Percentiles rank a stretch among this genome's conserved stretches.
Conservation (phyloP, 352 stramenopile genomes). For the Phytophthora fragariaefolia region DNA sequence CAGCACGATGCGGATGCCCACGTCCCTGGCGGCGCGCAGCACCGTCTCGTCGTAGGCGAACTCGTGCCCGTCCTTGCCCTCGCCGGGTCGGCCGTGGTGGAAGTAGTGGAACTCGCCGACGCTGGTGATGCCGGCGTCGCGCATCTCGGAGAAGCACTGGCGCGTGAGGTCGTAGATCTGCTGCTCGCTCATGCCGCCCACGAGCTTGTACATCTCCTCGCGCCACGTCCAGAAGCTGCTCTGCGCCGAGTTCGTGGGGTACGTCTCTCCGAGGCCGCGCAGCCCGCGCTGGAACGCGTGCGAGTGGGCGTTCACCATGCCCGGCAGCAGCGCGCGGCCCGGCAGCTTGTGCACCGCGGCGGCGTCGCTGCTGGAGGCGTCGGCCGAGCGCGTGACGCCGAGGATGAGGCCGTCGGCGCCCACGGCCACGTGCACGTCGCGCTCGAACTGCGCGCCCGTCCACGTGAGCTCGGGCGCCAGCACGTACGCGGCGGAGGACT, state of each 20-base stretch:
- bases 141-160: slow-evolving; percentile 85
- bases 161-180: slow-evolving; percentile 71
- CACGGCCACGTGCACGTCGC: slow-evolving; percentile 59
- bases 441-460: slow-evolving; percentile 64
- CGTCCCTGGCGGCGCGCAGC: slow-evolving; percentile 62
- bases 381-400: slow-evolving; percentile 32
- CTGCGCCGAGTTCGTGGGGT: slow-evolving; percentile 49
- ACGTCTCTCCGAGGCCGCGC: slow-evolving; percentile 78
- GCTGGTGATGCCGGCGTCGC: slow-evolving; percentile 75
- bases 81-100: slow-evolving; percentile 56
- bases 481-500: slow-evolving; percentile 46
- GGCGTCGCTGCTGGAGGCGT: neutral
- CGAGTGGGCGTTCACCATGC: slow-evolving; percentile 86
- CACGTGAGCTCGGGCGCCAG: slow-evolving; percentile 74
- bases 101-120: slow-evolving; percentile 88
- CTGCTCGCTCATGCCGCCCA: slow-evolving; percentile 65
- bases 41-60: slow-evolving; percentile 81
- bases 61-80: slow-evolving; percentile 42
- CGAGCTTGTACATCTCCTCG: slow-evolving; percentile 87
- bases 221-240: slow-evolving; percentile 87
- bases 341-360: slow-evolving; percentile 42
- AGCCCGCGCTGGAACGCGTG: slow-evolving; percentile 80
- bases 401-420: slow-evolving; percentile 54
- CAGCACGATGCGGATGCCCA: slow-evolving; percentile 76
- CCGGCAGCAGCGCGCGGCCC: slow-evolving; percentile 60